Evolutionary conservation across 305 asterid genomes (phyloP).

Genomic region (Fraxinus paxiana): DNA sequence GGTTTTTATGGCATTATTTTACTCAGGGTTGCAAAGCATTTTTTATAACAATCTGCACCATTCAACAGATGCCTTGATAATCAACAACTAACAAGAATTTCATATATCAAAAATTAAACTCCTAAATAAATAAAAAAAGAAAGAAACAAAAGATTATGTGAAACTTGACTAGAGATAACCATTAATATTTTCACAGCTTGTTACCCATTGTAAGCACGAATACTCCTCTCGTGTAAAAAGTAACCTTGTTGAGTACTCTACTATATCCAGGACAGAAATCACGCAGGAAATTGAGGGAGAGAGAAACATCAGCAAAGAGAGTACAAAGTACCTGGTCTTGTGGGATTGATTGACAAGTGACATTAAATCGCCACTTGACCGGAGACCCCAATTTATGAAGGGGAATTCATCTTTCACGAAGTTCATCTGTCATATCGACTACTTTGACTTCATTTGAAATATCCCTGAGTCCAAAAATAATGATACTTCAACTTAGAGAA

Average conservation of each 20-base stretch:
- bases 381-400: background rate
- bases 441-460: slow-evolving; percentile 23
- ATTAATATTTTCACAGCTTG: background rate
- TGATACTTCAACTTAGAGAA: background rate
- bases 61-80: background rate
- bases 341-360: background rate
- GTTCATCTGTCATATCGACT: slow-evolving; percentile 22
- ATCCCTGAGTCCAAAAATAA: slow-evolving; percentile 26
- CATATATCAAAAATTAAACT: background rate
- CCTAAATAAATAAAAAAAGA: background rate
- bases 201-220: background rate
- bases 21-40: background rate
- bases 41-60: background rate
- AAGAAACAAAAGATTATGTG: background rate
- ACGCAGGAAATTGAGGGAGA: background rate
- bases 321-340: background rate
- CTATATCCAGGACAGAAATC: background rate
- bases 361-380: background rate
- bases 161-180: background rate
- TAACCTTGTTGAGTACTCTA: slow-evolving; percentile 3
- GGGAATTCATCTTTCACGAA: slow-evolving; percentile 10
- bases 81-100: background rate
- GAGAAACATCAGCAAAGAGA: background rate
- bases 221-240: background rate
- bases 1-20: background rate